Base-by-base conservation (phyloP, 768 basidiomycete species). In the Gloeopeniophorella convolvens region DNA sequence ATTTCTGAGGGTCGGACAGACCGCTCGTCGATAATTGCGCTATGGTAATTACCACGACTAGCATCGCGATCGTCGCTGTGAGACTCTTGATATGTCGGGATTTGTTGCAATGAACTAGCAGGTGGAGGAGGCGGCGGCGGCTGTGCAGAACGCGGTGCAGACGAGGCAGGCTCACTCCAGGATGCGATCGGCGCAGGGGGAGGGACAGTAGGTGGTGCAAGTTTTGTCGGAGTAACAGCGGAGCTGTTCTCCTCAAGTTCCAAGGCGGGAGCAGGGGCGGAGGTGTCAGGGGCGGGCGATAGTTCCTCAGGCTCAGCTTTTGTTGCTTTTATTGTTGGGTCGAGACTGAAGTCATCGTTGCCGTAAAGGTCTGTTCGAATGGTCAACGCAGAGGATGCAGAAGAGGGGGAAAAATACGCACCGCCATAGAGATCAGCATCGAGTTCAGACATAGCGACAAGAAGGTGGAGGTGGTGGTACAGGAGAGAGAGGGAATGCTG, bases 351-450 rank as follows among this genome's bases (percentile, higher is more conserved):
- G 51, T 85, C 83, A 48, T 76, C 75, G 28, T 70, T 71, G 31
- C 74, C 75, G 62, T 89, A 89, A 33, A 89, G 77, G 63, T 88
- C 58, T 48, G 26, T 8, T 2, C 18, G 42, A 12, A 60, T 21
- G n/a, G 12, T 39, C 42, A 32, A 24, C 26, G 34, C 27, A 52
- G 8, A 37, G 21, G 33, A 45, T 1, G 20, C 9, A 23, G 3
- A 21, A 39, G n/a, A 18, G n/a, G 15, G 5, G 35, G 12, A n/a
- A 8, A 42, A 3, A 5, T 10, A 62, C 80, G 49, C 63, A 88
- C 90, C 90, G 62, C 89, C 88, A 62, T 93, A 93, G 44, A 92
- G 79, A 67, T 92, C 90, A 69, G 85, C 85, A 67, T 91, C 87
- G 65, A 88, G 82, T 70, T 85, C 85, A 55, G 82, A 80, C 84